Conservation (phyloP, 2,329 filamentous ascomycete genomes). For the Dactylellina leptospora region DNA sequence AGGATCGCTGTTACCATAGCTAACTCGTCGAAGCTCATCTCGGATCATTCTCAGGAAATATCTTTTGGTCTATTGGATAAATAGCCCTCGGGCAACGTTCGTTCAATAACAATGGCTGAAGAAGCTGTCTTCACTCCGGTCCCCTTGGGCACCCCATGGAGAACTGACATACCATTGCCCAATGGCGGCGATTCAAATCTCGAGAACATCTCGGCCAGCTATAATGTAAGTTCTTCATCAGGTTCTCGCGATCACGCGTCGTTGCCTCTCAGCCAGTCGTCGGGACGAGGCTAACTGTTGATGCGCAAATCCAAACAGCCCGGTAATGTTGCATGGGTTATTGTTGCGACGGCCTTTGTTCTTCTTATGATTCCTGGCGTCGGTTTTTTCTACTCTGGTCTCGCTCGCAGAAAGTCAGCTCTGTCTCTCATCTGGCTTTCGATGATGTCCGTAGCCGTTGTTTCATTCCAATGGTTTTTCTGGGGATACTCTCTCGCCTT, state of each 20-base stretch:
- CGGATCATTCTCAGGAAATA: slow-evolving; percentile 2
- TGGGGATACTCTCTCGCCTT: slow-evolving; percentile 89
- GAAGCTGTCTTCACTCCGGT: slow-evolving; percentile 30
- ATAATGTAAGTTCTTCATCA: slow-evolving; percentile 38
- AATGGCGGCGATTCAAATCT: slow-evolving; percentile 42
- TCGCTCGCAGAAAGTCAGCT: slow-evolving; percentile 87
- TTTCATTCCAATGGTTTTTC: slow-evolving; percentile 94
- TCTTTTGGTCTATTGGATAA: background rate
- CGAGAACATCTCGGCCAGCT: slow-evolving; percentile 40
- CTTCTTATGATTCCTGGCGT: slow-evolving; percentile 93
- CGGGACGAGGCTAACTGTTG: slow-evolving; percentile 4
- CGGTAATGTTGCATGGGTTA: slow-evolving; percentile 84
- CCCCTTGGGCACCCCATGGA: slow-evolving; percentile 40
- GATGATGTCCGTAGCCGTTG: slow-evolving; percentile 79
- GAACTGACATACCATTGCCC: slow-evolving; percentile 41
- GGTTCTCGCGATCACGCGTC: background rate
- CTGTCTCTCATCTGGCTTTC: slow-evolving; percentile 86
- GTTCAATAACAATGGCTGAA: slow-evolving; percentile 16
- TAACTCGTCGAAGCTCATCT: slow-evolving; percentile 7
- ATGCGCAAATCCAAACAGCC: slow-evolving; percentile 68
- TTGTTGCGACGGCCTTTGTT: slow-evolving; percentile 79
- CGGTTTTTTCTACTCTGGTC: slow-evolving; percentile 92
- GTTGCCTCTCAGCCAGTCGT: background rate
- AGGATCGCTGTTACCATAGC: slow-evolving; percentile 23
- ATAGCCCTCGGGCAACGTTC: background rate